Evolutionary conservation across 345 rosid genomes (phyloP), one percentile per base, ranked within the genome.

Genomic region (Iberis pinnata): DNA sequence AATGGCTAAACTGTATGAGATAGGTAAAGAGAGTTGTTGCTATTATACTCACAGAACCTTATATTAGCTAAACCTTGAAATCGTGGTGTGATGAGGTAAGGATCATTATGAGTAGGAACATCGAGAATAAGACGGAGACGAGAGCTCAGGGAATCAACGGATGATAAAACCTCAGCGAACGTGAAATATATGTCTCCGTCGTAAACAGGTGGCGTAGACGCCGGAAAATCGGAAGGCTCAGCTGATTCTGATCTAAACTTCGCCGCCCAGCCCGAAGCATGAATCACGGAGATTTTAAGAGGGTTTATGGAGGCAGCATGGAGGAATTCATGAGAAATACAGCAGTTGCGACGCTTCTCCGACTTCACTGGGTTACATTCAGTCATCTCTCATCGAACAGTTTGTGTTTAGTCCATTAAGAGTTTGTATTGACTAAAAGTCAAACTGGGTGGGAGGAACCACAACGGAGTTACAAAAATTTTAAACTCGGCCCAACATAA

Each of bases 121-220:
- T 73, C 53, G 60, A 86, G 88, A 51, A 75, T 38, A 35, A 55
- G 57, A 49, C 69, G 70, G 50, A 90, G 71, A 53, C 84, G 92
- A 65, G 71, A 52, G 60, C 52, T 51, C 57, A 90, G 80, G 27
- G 69, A 69, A 43, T 73, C 76, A 29, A 87, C 75, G 43, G 84
- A 77, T 26, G 74, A 66, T 11, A 77, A 64, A 3, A 90, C 13
- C 8, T 78, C 58, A 7, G 73, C 52, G 67, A 73, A 84, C 29
- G 92, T 76, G 83, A 82, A 90, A 65, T 63, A 56, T 29, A 48
- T 52, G 74, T 84, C 96, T 20, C 94, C 90, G 22, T 70, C 71
- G 49, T 73, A 76, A n/a, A 78, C 52, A 12, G 76, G 78, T 35
- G 80, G 44, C 2, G 22, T 12, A 16, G 15, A 17, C 4, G 39